Conservation (phyloP, 495 filamentous ascomycete species). For the Aspergillus sclerotioniger region DNA sequence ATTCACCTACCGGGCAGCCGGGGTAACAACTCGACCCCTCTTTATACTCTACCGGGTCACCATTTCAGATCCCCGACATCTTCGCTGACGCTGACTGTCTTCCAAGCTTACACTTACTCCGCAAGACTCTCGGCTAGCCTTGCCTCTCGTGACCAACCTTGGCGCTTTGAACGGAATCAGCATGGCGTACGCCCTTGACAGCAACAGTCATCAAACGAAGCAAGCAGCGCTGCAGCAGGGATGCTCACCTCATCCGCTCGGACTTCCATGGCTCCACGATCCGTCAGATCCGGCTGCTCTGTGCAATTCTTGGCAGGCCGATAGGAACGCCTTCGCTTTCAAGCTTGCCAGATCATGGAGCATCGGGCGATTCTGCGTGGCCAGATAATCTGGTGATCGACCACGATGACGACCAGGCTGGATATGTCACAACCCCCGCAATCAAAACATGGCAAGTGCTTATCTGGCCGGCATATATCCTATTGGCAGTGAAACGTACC, state of each 20-base stretch:
- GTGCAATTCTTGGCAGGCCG: neutral
- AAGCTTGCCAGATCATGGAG: neutral
- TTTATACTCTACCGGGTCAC: too few species aligned
- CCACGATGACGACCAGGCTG: neutral
- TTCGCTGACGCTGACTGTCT: too few species aligned
- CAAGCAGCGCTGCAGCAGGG: neutral
- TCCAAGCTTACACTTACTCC: neutral
- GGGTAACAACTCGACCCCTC: too few species aligned
- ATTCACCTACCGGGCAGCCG: too few species aligned
- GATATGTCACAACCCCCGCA: neutral
- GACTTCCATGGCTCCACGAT: neutral
- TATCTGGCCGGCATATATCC: neutral
- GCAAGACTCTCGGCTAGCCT: neutral
- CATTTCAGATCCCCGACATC: too few species aligned
- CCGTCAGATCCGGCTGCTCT: neutral
- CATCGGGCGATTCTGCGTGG: neutral
- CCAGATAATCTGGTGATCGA: neutral
- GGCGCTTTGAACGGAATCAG: neutral
- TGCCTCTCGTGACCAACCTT: neutral
- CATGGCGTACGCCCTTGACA: neutral
- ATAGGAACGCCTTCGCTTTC: neutral
- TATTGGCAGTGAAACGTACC: neutral
- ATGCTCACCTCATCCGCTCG: neutral
- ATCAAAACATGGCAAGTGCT: neutral
- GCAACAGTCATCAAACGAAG: neutral